Base-by-base conservation (phyloP, 805 yeast species). In the Priceomyces castillae region DNA sequence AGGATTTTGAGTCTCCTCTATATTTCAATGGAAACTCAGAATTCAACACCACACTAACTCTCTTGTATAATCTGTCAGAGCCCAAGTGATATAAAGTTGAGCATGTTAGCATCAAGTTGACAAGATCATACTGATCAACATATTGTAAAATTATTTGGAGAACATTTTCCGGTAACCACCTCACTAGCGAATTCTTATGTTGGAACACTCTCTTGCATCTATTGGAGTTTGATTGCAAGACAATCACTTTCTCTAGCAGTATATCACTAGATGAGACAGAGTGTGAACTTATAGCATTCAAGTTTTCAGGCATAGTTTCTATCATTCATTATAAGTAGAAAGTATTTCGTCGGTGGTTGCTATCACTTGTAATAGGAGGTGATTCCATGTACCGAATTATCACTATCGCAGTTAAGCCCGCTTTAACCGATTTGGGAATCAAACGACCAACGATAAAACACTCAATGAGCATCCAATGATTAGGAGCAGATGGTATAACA, bases 91-190 rank as follows among this genome's bases (percentile, higher is more conserved):
- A 54, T 15, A 66, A 40, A 22, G 44, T 35, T 0, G 48, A 31
- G 44, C 63, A 57, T 1, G 63, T 59, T 19, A 45, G 28, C 57
- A 54, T 56, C 19, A 64, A 40, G 39, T 47, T 56, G 3, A 56
- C 47, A 43, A 65, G 47, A 43, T 64, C 70, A 49, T 43, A 63
- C 39, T 66, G 72, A 41, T 51, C 54, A 6, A 66, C 67, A 45
- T 60, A 47, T 39, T 58, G 53, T 30, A 61, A 49, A 3, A 63
- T 43, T 14, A 44, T 47, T 9, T 26, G 39, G 15, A 52, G 35
- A 6, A 54, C 31, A 25, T 36, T 30, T 17, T 40, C 26, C 14
- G 61, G 58, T 7, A 58, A 41, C 31, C 23, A 46, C 5, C 19
- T 20, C 15, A 56, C 30, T 23, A 56, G 40, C 10, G 52, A 44